Evolutionary conservation across 2,329 filamentous ascomycete species (phyloP).

Genomic region (Xylariaceae sp.): DNA sequence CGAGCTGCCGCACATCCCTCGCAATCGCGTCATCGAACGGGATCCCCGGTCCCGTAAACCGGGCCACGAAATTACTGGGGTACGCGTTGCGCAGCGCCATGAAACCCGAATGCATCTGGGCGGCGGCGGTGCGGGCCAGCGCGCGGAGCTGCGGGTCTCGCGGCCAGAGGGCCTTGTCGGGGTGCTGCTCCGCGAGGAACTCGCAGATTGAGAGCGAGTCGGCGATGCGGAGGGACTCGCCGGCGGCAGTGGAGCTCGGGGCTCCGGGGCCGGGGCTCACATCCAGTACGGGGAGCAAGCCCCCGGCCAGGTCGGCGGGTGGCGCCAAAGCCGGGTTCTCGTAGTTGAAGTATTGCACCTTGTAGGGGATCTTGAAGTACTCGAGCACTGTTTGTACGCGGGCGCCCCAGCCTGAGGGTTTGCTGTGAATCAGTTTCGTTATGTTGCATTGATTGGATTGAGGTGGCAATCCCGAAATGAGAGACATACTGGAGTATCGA

Average conservation of each 20-base stretch:
- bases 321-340: conserved; percentile 31
- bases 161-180: conserved; percentile 49
- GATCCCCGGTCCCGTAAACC: conserved; percentile 33
- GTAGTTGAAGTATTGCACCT: conserved; percentile 47
- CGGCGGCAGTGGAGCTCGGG: conserved; percentile 47
- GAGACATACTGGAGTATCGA: conserved; percentile 33
- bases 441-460: too few relatives aligned
- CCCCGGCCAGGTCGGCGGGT: conserved; percentile 44
- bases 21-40: conserved; percentile 28
- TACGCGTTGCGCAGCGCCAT: conserved; percentile 48
- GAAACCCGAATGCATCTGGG: conserved; percentile 56
- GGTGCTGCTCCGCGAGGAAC: conserved; percentile 51
- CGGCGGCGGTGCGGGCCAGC: conserved; percentile 50
- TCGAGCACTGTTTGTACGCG: conserved; percentile 46
- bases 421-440: not conserved
- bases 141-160: conserved; percentile 46
- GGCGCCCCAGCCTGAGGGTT: conserved; percentile 34
- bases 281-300: conserved; percentile 50
- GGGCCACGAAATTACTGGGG: conserved; percentile 47
- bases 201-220: conserved; percentile 58
- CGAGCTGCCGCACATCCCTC: conserved; percentile 32
- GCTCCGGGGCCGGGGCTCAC: not conserved
- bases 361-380: conserved; percentile 50
- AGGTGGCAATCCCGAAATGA: too few relatives aligned
- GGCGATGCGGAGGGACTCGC: conserved; percentile 45